phyloP scores from a whole-genome alignment of 225 moss, liverwort and hornwort genomes.

The Pleurozium schreberi region DNA sequence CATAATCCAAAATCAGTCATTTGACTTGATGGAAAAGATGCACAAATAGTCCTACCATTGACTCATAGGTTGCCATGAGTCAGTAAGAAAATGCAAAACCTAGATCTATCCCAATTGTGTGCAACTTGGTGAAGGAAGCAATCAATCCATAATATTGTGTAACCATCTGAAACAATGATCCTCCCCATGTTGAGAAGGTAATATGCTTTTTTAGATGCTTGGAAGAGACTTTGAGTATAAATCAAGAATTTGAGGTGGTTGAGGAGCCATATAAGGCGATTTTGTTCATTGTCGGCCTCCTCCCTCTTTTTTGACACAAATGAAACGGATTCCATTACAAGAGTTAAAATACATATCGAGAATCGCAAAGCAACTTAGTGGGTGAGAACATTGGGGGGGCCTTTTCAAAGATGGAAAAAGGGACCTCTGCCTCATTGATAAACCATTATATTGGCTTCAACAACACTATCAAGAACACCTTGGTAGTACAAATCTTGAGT shows the following conservation, averaged over 20 bases:
- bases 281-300: background rate
- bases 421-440: background rate
- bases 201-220: background rate
- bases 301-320: no score
- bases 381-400: no score
- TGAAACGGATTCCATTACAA: no score
- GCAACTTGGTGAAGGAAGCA: background rate
- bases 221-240: background rate
- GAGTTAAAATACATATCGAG: no score
- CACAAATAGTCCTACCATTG: background rate
- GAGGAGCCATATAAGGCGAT: no score
- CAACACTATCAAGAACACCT: background rate
- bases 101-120: rapidly evolving
- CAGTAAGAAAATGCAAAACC: no score
- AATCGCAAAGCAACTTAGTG: no score
- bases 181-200: background rate
- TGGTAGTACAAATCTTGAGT: no score
- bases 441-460: background rate
- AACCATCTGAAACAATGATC: background rate
- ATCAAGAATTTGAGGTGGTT: no score
- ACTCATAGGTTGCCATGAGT: no score
- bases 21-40: background rate
- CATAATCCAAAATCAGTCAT: background rate
- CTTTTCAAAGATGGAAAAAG: background rate
- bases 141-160: background rate